phyloP scores from a whole-genome alignment of 805 yeast species.

The Monosporozyma servazzii region DNA sequence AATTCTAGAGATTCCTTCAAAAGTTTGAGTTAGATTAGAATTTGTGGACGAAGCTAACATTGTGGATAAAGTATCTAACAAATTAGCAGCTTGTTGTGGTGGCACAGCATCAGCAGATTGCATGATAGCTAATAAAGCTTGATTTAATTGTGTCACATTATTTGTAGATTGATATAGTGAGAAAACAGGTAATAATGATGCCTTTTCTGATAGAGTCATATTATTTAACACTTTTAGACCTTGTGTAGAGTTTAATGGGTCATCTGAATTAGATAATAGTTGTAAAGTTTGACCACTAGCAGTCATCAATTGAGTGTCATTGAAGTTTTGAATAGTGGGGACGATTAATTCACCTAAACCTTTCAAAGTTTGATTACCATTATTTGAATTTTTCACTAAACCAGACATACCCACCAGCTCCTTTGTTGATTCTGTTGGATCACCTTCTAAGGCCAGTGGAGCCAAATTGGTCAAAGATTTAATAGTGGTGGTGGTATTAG shows the following conservation, averaged over 20 bases:
- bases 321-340: conserved; percentile 4
- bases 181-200: conserved; percentile 21
- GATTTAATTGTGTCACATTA: conserved; percentile 17
- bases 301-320: conserved; percentile 3
- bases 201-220: conserved; percentile 17
- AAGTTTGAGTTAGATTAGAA: conserved; percentile 2
- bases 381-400: conserved; percentile 7
- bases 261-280: conserved; percentile 16
- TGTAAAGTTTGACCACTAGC: conserved; percentile 14
- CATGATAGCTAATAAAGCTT: conserved; percentile 13
- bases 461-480: conserved; percentile 19
- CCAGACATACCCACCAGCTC: conserved; percentile 13
- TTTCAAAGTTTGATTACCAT: conserved; percentile 7
- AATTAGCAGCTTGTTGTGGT: conserved; percentile 6
- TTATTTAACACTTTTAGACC: conserved; percentile 18
- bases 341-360: conserved; percentile 16
- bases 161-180: conserved; percentile 15
- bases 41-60: not conserved
- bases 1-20: conserved; percentile 10
- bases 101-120: conserved; percentile 11
- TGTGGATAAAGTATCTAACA: conserved; percentile 13
- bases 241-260: conserved; percentile 19
- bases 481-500: conserved; percentile 18
- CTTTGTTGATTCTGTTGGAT: conserved; percentile 10
- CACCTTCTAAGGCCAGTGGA: conserved; percentile 21